Evolutionary conservation across 2,329 filamentous ascomycete species (phyloP), one percentile per base, ranked within the genome.

Genomic region (Conoideocrella luteorostrata): DNA sequence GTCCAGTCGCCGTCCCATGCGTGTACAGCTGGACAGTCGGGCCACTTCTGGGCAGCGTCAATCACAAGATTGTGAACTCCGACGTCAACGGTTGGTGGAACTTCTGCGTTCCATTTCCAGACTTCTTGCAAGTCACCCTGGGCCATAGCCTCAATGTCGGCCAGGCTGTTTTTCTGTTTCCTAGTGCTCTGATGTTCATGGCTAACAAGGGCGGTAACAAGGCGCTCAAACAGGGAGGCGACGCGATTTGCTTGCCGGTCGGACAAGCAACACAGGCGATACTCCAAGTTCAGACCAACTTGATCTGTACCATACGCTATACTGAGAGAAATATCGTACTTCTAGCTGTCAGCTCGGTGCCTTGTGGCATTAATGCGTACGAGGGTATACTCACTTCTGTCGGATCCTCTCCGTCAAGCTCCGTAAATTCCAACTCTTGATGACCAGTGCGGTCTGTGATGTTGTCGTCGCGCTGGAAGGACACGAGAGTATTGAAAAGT

Each of bases 1-100:
- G 54, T 43, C 65, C 66, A 48, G 63, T 64, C 55, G 68, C 75
- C 42, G 71, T 72, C 55, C 50, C 50, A 52, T 15, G 50, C 44
- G 18, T 40, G 42, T 1, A 60, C 32, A 0, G 58, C 58, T 4
- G 37, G 38, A 3, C 39, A 39, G 11, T 39, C 17, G 1, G 50
- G 52, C 10, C 49, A 39, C 2, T 22, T 22, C 2, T 22, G n/a
- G 2, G 45, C 51, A 6, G 44, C 44, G 1, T 52, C 34, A 5
- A 47, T 41, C 9, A 61, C 49, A 3, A 58, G 35, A 4, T 50
- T 43, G 18, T 60, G 56, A 3, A 59, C 38, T 10, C 46, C 51
- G 2, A 33, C 22, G 2, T 56, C 47, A 2, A 47, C 23, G 2
- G 39, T 26, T 9, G 18, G 24, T 2, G 54, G 53, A 0, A 53